Base-by-base conservation (phyloP, 2,329 filamentous ascomycete species). In the Talaromyces sp. region DNA sequence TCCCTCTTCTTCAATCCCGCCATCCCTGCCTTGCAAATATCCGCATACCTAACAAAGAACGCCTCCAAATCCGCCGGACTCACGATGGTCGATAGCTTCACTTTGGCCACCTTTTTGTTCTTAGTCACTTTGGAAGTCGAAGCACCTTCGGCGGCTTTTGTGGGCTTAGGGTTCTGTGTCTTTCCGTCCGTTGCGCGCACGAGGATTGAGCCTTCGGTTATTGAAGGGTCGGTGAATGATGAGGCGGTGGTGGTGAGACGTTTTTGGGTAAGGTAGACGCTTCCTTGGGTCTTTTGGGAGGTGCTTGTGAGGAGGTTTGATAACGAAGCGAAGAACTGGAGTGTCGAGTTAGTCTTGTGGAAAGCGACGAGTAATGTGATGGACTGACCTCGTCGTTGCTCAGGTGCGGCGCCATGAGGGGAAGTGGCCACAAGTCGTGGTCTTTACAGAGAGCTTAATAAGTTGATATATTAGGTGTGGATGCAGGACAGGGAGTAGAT, bases 11-110 rank as follows among this genome's bases (percentile, higher is more conserved):
- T 98, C 79, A 99, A 76, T 8, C 89, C 88, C 58, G 86, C 84
- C 93, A 98, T 97, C 6, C 93, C 92, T 0, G 84, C 82, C 82
- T 96, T 97, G 80, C 93, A 97, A 3, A 93, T 84, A 70, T 98
- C 95, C 24, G 93, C 93, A 80, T 98, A 99, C 60, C 87, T 84
- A 35, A 82, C 81, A 76, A 93, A 99, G 74, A 99, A 99, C 0
- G 77, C 81, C 62, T 96, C 93, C 11, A 98, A 77, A 5, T 90
- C 87, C 65, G 89, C 86, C 0, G 90, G 87, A 63, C 90, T 84
- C 0, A 98, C 93, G 0, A 97, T 78, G 0, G 95, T 98, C 2
- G 91, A 92, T 31, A 97, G 75, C 77, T 93, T 96, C 70, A 91
- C 79, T 72, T 87, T 88, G 82, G 41, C 14, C 13, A 13, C 22